Evolutionary conservation across 768 basidiomycete species (phyloP).

Genomic region (Tricholomella constricta): DNA sequence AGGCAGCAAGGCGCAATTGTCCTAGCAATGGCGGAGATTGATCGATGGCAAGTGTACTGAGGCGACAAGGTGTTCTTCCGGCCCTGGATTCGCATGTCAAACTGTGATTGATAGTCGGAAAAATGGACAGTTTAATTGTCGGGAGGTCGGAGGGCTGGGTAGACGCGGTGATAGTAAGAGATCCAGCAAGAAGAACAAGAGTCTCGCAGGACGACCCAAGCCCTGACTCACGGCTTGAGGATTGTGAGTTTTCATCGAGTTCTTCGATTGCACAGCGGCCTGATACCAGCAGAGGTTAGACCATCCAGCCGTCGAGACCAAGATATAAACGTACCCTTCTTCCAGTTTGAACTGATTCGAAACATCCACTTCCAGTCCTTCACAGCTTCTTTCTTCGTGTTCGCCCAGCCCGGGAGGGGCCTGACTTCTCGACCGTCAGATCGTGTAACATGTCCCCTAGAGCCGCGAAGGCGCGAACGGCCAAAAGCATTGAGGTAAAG

Average conservation of each 20-base stretch:
- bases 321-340: conserved; percentile 54
- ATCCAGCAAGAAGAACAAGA: conserved; percentile 61
- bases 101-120: conserved; percentile 34
- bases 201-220: conserved; percentile 21
- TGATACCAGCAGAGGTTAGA: conserved; percentile 26
- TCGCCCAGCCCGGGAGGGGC: conserved; percentile 56
- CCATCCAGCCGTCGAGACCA: conserved; percentile 8
- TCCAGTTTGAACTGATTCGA: conserved; percentile 82
- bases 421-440: conserved; percentile 60
- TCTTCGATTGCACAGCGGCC: conserved; percentile 64
- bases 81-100: conserved; percentile 46
- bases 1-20: conserved; percentile 52
- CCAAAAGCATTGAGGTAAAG: conserved; percentile 69
- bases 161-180: conserved; percentile 59
- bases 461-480: conserved; percentile 66
- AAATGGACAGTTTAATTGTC: conserved; percentile 38
- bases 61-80: conserved; percentile 32
- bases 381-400: conserved; percentile 33
- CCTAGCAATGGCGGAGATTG: conserved; percentile 61
- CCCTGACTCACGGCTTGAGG: conserved; percentile 2
- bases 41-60: conserved; percentile 73
- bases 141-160: conserved; percentile 38
- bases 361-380: conserved; percentile 90
- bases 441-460: conserved; percentile 58
- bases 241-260: conserved; percentile 20